Conservation (phyloP, 495 filamentous ascomycete genomes). For the Physcia stellaris region DNA sequence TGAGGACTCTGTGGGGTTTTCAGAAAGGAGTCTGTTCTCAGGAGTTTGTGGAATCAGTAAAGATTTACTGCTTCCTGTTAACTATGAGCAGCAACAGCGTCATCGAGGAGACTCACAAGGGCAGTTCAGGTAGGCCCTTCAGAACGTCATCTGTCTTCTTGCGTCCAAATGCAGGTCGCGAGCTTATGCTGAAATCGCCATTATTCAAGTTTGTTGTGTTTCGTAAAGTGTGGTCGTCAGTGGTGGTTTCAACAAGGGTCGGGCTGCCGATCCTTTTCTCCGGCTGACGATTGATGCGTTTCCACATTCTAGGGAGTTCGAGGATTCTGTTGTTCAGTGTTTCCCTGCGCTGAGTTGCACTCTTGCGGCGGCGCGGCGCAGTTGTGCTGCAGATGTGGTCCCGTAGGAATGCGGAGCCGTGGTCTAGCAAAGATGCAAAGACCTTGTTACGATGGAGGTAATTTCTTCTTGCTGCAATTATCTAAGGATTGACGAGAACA, state of each 20-base stretch:
- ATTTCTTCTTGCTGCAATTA: no score
- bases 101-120: slow-evolving; percentile 28
- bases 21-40: slow-evolving; percentile 17
- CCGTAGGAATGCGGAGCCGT: no score
- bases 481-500: no score
- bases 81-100: neutral
- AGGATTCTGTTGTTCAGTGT: no score
- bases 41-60: slow-evolving; percentile 5
- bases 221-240: slow-evolving; percentile 21
- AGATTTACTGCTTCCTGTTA: slow-evolving; percentile 3
- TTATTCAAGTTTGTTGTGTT: slow-evolving; percentile 14
- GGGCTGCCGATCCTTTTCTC: slow-evolving; percentile 27
- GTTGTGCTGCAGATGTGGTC: no score
- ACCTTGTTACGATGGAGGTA: no score
- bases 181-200: slow-evolving; percentile 12
- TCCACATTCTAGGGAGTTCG: slow-evolving; percentile 17
- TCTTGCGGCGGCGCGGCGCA: no score
- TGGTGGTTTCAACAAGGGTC: slow-evolving; percentile 27
- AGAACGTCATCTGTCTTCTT: slow-evolving; percentile 15
- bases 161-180: slow-evolving; percentile 16
- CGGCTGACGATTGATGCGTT: slow-evolving; percentile 10
- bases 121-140: slow-evolving; percentile 28
- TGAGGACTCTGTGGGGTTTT: slow-evolving; percentile 25
- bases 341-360: no score
- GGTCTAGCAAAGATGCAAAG: no score